Base-by-base conservation (phyloP, 2,329 filamentous ascomycete species). In the Aspergillus novofumigatus region DNA sequence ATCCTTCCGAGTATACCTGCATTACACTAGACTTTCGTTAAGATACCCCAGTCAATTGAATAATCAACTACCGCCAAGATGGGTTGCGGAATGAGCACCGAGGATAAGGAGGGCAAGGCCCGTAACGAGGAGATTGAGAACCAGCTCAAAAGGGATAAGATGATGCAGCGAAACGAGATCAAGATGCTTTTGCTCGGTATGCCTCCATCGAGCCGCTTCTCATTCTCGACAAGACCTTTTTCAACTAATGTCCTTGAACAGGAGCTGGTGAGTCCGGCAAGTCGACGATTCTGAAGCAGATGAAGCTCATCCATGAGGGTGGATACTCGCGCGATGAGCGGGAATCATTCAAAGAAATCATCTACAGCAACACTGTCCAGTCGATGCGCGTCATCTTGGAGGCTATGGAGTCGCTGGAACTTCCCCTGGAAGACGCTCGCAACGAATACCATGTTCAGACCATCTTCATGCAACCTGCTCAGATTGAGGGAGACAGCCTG, bases 101-200 rank as follows among this genome's bases (percentile, higher is more conserved):
- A 97, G 83, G 94, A 97, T 82, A 97, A 97, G 89, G 94, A 97
- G 92, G 93, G 94, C 81, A 97, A 97, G 90, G 91, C 92, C 83
- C 89, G 94, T 70, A 97, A 99, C 77, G 94, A 99, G 85, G 93
- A 97, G 86, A 99, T 99, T 74, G 94, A 99, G 81, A 97, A 97
- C 78, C 93, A 97, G 83, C 83, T 97, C 75, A 97, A 97, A 86
- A 86, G 91, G 77, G 94, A 99, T 75, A 95, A 96, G 81, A 90
- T 97, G 90, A 89, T 96, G 83, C 92, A 97, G 82, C 89, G 93
- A 71, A 99, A 99, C 70, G 94, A 99, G 81, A 99, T 99, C 83
- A 99, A 99, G 86, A 97, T 99, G 94, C 83, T 99, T 70, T 85
- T 99, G 71, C 88, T 99, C 71, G 94, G 94, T 97, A 85, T 74